phyloP scores from a whole-genome alignment of 495 filamentous ascomycete genomes.

The Aspergillus funiculosus region DNA sequence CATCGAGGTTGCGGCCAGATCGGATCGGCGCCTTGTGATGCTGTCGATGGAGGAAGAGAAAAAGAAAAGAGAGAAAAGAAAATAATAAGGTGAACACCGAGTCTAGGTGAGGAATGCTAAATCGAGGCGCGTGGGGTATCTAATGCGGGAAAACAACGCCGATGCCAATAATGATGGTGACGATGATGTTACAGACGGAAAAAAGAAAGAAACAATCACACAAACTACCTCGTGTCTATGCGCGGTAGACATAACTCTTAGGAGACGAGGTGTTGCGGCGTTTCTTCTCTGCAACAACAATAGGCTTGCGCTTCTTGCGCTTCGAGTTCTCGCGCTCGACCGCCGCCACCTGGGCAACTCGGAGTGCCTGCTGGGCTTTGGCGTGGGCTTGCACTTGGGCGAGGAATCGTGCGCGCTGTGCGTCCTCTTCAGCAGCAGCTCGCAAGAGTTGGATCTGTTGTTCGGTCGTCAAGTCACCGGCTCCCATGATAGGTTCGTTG shows the following conservation, averaged over 20 bases:
- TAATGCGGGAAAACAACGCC: not conserved
- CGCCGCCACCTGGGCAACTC: slow-evolving; percentile 32
- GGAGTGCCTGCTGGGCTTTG: slow-evolving; percentile 39
- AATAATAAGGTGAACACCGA: not conserved
- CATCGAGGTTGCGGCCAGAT: slow-evolving; percentile 1
- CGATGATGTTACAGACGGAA: slow-evolving; percentile 4
- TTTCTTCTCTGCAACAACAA: slow-evolving; percentile 26
- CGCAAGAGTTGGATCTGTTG: slow-evolving; percentile 40
- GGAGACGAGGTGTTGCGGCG: slow-evolving; percentile 32
- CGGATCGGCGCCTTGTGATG: slow-evolving; percentile 10
- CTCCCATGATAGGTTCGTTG: slow-evolving; percentile 20
- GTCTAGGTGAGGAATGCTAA: not conserved
- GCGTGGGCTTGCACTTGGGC: slow-evolving; percentile 44
- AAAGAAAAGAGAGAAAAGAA: not conserved
- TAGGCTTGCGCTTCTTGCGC: slow-evolving; percentile 38
- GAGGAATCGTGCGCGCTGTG: slow-evolving; percentile 39
- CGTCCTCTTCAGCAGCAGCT: slow-evolving; percentile 35
- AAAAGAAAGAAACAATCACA: not conserved
- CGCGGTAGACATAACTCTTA: slow-evolving; percentile 14
- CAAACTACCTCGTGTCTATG: slow-evolving; percentile 2
- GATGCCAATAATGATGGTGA: slow-evolving; percentile 3
- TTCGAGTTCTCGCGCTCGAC: slow-evolving; percentile 34
- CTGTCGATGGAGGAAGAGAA: not conserved
- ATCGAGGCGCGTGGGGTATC: no score
- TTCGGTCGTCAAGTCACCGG: slow-evolving; percentile 33